Conservation (phyloP, 2,329 filamentous ascomycete species). For the Diplodia sapinea region DNA sequence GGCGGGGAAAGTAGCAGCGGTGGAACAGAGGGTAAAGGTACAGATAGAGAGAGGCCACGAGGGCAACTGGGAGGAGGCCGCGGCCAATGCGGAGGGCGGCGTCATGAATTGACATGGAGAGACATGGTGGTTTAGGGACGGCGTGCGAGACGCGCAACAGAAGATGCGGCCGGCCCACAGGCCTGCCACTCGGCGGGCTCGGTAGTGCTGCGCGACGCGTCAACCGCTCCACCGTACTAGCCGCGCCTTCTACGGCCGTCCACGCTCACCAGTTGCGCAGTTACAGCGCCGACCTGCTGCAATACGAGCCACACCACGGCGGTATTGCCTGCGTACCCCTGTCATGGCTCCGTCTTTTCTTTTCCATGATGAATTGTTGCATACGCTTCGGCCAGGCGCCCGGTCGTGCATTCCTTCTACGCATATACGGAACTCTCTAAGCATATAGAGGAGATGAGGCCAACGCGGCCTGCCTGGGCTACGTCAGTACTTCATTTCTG, state of each 20-base stretch:
- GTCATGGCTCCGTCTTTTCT: conserved; percentile 54
- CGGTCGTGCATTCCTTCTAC: conserved; percentile 59
- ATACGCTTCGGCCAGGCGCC: conserved; percentile 62
- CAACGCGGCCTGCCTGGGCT: conserved; percentile 65
- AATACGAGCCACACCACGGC: conserved; percentile 49
- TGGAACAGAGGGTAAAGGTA: conserved; percentile 86
- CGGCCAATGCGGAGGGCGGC: conserved; percentile 54
- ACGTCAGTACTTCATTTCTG: conserved; percentile 52
- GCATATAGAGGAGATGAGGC: conserved; percentile 60
- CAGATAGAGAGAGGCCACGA: conserved; percentile 75
- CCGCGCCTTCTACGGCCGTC: background rate
- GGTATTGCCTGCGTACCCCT: conserved; percentile 60
- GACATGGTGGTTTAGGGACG: conserved; percentile 33
- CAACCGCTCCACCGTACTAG: background rate
- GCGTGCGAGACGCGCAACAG: background rate
- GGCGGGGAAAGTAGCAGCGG: conserved; percentile 75
- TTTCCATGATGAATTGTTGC: conserved; percentile 36
- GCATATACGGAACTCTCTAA: conserved; percentile 61
- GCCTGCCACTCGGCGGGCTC: background rate
- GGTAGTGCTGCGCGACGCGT: background rate
- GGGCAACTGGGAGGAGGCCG: conserved; percentile 67
- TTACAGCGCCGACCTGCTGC: conserved; percentile 62
- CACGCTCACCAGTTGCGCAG: background rate
- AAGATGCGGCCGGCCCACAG: background rate
- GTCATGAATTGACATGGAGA: conserved; percentile 58